Evolutionary conservation across 2,329 filamentous ascomycete species (phyloP).

Genomic region (Parastagonospora avenae): DNA sequence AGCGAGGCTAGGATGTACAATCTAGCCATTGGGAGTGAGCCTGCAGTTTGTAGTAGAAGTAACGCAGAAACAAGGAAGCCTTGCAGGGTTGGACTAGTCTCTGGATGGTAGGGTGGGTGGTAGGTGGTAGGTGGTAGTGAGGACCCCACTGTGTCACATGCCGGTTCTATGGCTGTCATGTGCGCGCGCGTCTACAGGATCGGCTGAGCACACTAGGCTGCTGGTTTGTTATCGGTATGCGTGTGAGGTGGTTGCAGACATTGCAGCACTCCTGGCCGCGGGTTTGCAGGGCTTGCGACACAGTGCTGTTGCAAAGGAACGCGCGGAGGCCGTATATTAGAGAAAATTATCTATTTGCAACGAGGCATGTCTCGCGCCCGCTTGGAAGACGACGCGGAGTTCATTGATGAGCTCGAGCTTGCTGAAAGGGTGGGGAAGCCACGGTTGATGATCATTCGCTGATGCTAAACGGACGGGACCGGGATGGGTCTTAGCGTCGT

Average conservation of each 20-base stretch:
- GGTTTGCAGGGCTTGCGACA: neutral
- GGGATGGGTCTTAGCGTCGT: neutral
- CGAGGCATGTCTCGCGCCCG: too few relatives aligned
- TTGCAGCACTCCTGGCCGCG: neutral
- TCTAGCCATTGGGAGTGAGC: too few relatives aligned
- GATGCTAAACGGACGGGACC: conserved; percentile 1
- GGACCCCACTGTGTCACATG: too few relatives aligned
- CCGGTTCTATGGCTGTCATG: neutral
- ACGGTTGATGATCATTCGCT: conserved; percentile 11
- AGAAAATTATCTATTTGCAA: too few relatives aligned
- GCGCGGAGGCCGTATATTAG: too few relatives aligned
- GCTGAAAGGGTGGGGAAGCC: conserved; percentile 3
- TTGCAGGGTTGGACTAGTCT: too few relatives aligned
- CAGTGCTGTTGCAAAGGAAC: too few relatives aligned
- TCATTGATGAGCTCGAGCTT: neutral
- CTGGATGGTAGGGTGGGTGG: too few relatives aligned
- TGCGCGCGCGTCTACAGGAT: neutral
- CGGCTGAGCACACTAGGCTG: neutral
- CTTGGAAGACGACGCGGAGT: neutral
- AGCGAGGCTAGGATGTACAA: too few relatives aligned
- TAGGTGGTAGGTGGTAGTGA: too few relatives aligned
- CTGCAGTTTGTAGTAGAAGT: too few relatives aligned
- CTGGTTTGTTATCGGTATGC: conserved; percentile 1
- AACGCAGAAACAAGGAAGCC: too few relatives aligned
- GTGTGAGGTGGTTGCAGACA: neutral